phyloP scores from a whole-genome alignment of 2,329 filamentous ascomycete genomes.

The Bipolaris cookei region DNA sequence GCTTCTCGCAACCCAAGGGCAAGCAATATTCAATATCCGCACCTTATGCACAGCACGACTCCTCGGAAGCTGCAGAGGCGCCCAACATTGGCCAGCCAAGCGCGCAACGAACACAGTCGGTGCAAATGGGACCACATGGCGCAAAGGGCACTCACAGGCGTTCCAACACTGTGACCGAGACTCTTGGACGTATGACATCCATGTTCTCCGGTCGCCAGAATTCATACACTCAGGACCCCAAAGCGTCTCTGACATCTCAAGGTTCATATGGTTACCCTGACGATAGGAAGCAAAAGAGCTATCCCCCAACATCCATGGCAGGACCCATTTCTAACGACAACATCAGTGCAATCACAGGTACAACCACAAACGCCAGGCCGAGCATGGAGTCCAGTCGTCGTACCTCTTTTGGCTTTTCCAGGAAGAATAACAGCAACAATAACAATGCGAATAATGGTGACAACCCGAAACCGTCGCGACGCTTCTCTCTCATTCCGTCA shows the following conservation, averaged over 20 bases:
- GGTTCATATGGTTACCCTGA: slow-evolving; percentile 52
- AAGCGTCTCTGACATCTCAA: slow-evolving; percentile 47
- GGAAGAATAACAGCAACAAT: slow-evolving; percentile 46
- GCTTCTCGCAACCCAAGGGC: slow-evolving; percentile 77
- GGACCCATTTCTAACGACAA: slow-evolving; percentile 69
- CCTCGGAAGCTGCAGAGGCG: slow-evolving; percentile 38
- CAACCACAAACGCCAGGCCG: slow-evolving; percentile 43
- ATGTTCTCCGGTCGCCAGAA: slow-evolving; percentile 69
- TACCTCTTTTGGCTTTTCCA: slow-evolving; percentile 58
- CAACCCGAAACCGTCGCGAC: slow-evolving; percentile 49
- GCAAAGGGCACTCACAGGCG: slow-evolving; percentile 65
- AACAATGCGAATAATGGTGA: slow-evolving; percentile 45
- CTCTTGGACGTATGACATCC: slow-evolving; percentile 80
- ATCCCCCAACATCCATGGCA: slow-evolving; percentile 92
- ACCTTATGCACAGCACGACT: slow-evolving; percentile 63
- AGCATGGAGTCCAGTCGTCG: slow-evolving; percentile 58
- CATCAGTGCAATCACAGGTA: slow-evolving; percentile 16
- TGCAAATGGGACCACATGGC: slow-evolving; percentile 49
- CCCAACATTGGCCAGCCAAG: slow-evolving; percentile 66
- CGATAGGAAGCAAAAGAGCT: slow-evolving; percentile 70
- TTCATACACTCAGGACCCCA: slow-evolving; percentile 40
- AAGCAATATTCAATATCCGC: slow-evolving; percentile 76
- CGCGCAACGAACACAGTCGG: slow-evolving; percentile 59
- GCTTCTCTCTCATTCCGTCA: slow-evolving; percentile 59
- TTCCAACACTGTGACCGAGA: slow-evolving; percentile 70